phyloP scores from a whole-genome alignment of 257 asterid species.

The Linaria vulgaris region DNA sequence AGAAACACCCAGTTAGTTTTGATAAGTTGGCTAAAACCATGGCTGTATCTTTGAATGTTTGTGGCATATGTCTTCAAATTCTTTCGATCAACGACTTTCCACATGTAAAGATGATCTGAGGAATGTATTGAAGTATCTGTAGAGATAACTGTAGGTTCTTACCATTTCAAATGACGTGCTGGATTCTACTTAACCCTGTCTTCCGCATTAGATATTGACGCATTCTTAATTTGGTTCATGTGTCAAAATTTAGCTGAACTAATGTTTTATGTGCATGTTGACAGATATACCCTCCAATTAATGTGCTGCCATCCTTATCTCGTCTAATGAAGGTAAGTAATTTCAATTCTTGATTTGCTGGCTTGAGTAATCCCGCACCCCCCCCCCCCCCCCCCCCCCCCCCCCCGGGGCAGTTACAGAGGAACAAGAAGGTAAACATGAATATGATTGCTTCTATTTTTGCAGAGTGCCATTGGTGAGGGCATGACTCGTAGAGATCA shows the following conservation, averaged over 20 bases:
- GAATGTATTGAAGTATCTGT: conserved; percentile 19
- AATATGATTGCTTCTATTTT: conserved; percentile 8
- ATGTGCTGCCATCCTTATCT: conserved; percentile 79
- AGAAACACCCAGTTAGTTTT: conserved; percentile 1
- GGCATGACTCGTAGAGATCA: conserved; percentile 98
- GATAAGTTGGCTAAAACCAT: not conserved
- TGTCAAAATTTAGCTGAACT: conserved; percentile 24
- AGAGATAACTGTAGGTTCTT: not conserved
- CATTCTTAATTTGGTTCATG: conserved; percentile 2
- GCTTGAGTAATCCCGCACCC: conserved; percentile 14
- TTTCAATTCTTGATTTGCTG: conserved; percentile 14
- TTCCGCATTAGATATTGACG: not conserved
- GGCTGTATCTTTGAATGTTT: not conserved
- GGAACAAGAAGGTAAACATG: conserved; percentile 13
- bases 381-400: no score
- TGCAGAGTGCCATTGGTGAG: conserved; percentile 98
- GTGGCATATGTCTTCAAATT: no score
- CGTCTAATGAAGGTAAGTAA: conserved; percentile 73
- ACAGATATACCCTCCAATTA: conserved; percentile 82
- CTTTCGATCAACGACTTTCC: not conserved
- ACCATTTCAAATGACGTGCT: conserved; percentile 15
- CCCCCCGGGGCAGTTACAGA: not conserved
- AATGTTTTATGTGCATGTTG: conserved; percentile 9
- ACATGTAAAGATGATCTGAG: not conserved
- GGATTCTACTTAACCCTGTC: conserved; percentile 1